phyloP scores from a whole-genome alignment of 208 protist species.

The Strigomonas galati region DNA sequence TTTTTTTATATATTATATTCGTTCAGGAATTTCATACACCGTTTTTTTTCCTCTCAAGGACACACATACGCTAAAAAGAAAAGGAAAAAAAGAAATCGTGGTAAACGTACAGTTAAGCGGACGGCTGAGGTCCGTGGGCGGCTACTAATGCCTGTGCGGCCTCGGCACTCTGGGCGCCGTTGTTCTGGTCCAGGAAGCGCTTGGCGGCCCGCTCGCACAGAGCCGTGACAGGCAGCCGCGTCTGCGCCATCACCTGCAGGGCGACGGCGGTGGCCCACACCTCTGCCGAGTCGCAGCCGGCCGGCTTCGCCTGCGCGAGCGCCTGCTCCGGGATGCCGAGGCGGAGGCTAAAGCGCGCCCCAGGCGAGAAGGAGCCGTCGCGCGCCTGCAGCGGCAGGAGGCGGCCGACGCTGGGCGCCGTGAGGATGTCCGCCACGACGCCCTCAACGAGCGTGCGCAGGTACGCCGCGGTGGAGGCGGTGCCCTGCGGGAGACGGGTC shows the following conservation, averaged over 20 bases:
- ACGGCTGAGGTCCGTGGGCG: neutral
- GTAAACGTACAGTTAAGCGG: too few relatives aligned
- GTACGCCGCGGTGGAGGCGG: conserved; percentile 21
- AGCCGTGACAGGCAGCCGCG: conserved; percentile 16
- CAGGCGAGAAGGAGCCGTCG: conserved; percentile 43
- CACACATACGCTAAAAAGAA: too few relatives aligned
- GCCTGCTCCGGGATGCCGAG: conserved; percentile 18
- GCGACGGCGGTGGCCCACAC: conserved; percentile 54
- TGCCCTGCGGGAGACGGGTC: neutral
- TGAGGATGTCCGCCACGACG: conserved; percentile 20
- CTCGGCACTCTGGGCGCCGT: conserved; percentile 20
- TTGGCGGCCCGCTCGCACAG: conserved; percentile 26
- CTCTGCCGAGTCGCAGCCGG: conserved; percentile 9
- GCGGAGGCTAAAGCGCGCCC: conserved; percentile 16
- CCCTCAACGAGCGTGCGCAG: conserved; percentile 28
- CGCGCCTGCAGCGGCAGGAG: conserved; percentile 35
- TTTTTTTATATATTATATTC: too few relatives aligned
- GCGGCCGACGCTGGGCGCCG: conserved; percentile 17
- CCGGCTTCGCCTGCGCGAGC: conserved; percentile 20
- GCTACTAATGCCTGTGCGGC: conserved; percentile 8
- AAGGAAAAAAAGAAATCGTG: too few relatives aligned
- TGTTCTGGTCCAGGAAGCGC: conserved; percentile 16
- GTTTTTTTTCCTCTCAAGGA: too few relatives aligned
- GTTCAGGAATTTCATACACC: too few relatives aligned
- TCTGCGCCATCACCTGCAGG: conserved; percentile 26